Base-by-base conservation (phyloP, 805 yeast genomes). In the Ogataea saltuana region DNA sequence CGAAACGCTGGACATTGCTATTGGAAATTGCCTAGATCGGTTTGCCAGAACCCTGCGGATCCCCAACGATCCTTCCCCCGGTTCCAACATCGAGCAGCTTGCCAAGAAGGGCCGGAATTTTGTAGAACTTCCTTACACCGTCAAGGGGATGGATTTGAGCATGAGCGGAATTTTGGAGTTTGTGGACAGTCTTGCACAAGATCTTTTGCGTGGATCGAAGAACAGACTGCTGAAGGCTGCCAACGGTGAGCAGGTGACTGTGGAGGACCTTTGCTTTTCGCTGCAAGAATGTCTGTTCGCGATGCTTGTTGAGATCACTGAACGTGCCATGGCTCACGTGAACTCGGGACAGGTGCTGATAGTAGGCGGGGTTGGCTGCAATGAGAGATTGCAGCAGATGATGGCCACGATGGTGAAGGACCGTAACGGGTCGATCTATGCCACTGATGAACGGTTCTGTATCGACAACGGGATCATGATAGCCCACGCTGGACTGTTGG, bases 341-440 rank as follows among this genome's bases (percentile, higher is more conserved):
- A 82, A 83, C 54, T 76, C 95, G 3, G 77, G 78, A 48, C 96
- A 90, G 61, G 99, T 93, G 15, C 70, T 93, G 37, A 88, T 93
- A 39, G 99, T 93, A 2, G 99, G 99, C 10, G 99, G 99, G 18
- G 99, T 93, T n/a, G 99, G 99, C 0, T 88, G 96, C 54, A 93
- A 93, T 59, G 84, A 81, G 52, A 65, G 98, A 48, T 69, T 93
- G 47, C 99, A 93, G 61, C 82, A 87, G 55, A 93, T 93, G 99
- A 93, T 93, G 99, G 86, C 76, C n/a, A 67, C 76, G 34, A 93
- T 93, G 99, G 95, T 91, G 16, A 64, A 74, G 33, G 98, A 90
- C 57, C 72, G 99, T 51, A 81, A 82, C 52, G 98, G 98, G 0
- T 74, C 78, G n/a, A 83, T 93, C 3, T 88, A 74, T 61, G 97